phyloP scores from a whole-genome alignment of 2,329 filamentous ascomycete genomes.

The Botrytis byssoidea region DNA sequence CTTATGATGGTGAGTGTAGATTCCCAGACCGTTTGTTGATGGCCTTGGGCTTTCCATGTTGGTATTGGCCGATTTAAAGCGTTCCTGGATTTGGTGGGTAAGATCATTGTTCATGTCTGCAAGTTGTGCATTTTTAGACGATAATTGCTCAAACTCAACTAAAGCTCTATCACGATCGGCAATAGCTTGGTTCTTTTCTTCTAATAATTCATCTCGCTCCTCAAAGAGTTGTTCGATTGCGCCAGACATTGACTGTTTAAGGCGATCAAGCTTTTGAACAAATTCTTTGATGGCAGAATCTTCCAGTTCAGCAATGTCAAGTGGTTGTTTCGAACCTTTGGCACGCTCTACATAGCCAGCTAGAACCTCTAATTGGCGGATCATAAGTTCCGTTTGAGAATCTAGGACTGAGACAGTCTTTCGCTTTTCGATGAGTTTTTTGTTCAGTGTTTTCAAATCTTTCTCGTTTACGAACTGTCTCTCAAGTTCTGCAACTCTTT shows the following conservation, averaged over 20 bases:
- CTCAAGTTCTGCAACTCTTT: slow-evolving; percentile 82
- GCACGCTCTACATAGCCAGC: slow-evolving; percentile 84
- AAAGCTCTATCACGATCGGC: slow-evolving; percentile 90
- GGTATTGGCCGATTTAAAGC: slow-evolving; percentile 77
- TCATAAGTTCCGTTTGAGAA: slow-evolving; percentile 92
- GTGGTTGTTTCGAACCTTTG: slow-evolving; percentile 75
- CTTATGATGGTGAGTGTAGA: slow-evolving; percentile 55
- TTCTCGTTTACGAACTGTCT: slow-evolving; percentile 65
- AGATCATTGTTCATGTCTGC: slow-evolving; percentile 94
- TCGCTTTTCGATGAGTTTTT: slow-evolving; percentile 85
- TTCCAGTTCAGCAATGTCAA: slow-evolving; percentile 80
- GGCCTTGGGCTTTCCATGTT: slow-evolving; percentile 45
- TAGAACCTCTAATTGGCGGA: slow-evolving; percentile 85
- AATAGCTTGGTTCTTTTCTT: slow-evolving; percentile 79
- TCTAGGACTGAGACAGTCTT: slow-evolving; percentile 94
- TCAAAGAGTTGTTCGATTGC: slow-evolving; percentile 60
- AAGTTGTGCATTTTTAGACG: slow-evolving; percentile 89
- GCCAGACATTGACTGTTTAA: slow-evolving; percentile 58
- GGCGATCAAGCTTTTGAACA: slow-evolving; percentile 67
- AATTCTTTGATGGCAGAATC: slow-evolving; percentile 90
- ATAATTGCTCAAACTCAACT: slow-evolving; percentile 92
- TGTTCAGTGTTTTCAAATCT: slow-evolving; percentile 63
- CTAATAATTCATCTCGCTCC: slow-evolving; percentile 77
- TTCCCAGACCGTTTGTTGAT: slow-evolving; percentile 55
- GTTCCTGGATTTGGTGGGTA: slow-evolving; percentile 88